Evolutionary conservation across 2,329 filamentous ascomycete species (phyloP).

Genomic region (Peltaster fructicola): DNA sequence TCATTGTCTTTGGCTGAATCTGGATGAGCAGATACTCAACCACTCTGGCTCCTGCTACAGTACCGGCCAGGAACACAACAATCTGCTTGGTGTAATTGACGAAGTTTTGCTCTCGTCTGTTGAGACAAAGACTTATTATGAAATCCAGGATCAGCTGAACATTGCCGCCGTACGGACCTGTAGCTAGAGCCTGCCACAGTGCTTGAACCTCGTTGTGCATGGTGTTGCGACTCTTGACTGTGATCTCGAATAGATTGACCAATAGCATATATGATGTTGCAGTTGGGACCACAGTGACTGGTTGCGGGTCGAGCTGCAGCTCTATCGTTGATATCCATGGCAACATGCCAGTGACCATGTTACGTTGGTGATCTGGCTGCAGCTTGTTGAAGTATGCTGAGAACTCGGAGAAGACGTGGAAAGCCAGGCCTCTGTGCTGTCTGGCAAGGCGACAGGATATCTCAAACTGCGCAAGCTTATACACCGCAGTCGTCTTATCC

Average conservation of each 20-base stretch:
- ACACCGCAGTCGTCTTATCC: conserved; percentile 94
- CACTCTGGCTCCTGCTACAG: conserved; percentile 68
- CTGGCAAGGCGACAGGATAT: conserved; percentile 80
- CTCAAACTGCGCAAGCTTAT: conserved; percentile 93
- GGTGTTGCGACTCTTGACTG: conserved; percentile 72
- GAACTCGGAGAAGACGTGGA: conserved; percentile 91
- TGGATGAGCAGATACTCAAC: conserved; percentile 86
- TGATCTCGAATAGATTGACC: conserved; percentile 89
- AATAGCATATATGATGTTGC: conserved; percentile 86
- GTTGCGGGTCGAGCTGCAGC: conserved; percentile 73
- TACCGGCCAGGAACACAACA: conserved; percentile 86
- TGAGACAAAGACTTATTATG: conserved; percentile 83
- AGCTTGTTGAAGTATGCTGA: conserved; percentile 83
- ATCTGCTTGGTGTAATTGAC: conserved; percentile 97
- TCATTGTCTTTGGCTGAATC: conserved; percentile 92
- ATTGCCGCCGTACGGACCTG: conserved; percentile 81
- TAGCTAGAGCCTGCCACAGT: conserved; percentile 89
- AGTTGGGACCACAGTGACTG: conserved; percentile 80
- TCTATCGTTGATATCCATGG: conserved; percentile 95
- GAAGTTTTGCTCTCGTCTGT: conserved; percentile 91
- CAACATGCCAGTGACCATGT: conserved; percentile 82
- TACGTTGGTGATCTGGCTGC: conserved; percentile 66
- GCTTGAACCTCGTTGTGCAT: conserved; percentile 95
- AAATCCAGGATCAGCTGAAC: conserved; percentile 91
- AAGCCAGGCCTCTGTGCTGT: conserved; percentile 75